These are phyloP conservation scores for Xerocomus potaroensis DNA, from an alignment of 768 basidiomycete species.

Conservation along the genomic window DNA sequence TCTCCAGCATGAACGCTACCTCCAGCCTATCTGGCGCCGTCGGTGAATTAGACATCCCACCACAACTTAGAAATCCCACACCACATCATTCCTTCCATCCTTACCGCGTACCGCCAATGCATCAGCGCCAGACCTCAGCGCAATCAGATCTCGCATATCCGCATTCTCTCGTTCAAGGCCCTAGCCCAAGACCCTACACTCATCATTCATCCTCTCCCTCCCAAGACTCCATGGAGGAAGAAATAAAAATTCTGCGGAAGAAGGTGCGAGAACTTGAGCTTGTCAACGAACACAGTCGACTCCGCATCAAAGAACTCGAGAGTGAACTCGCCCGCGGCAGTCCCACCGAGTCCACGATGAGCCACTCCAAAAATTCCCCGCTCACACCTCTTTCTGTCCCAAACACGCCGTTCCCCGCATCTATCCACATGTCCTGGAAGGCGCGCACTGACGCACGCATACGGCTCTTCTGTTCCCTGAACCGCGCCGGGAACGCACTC, in stretches of 20 bases:
- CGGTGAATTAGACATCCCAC: constrained; percentile 45
- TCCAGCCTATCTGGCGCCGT: constrained; percentile 61
- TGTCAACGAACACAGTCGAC: constrained; percentile 47
- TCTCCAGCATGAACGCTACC: constrained; percentile 42
- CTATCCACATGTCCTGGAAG: constrained; percentile 58
- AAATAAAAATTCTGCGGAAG: constrained; percentile 52
- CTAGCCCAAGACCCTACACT: constrained; percentile 17
- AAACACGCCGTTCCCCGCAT: constrained; percentile 36
- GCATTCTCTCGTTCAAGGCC: constrained; percentile 11
- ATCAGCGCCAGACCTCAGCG: constrained; percentile 21
- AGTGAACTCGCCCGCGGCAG: constrained; percentile 36
- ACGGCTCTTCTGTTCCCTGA: constrained; percentile 72
- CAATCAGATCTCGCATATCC: constrained; percentile 21
- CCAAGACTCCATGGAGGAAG: constrained; percentile 38
- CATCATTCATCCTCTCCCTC: constrained; percentile 19
- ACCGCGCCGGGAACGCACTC: constrained; percentile 83
- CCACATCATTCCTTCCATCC: constrained; percentile 27
- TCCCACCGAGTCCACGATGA: constrained; percentile 20
- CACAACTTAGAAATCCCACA: constrained; percentile 29
- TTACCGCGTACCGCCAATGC: constrained; percentile 20
- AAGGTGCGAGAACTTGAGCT: constrained; percentile 62
- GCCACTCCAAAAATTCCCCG: constrained; percentile 13
- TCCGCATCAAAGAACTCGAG: constrained; percentile 47
- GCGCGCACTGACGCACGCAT: constrained; percentile 69
- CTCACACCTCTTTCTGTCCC: constrained; percentile 16